Evolutionary conservation across 495 filamentous ascomycete species (phyloP), one percentile per base, ranked within the genome.

Genomic region (Penicillium angulare): DNA sequence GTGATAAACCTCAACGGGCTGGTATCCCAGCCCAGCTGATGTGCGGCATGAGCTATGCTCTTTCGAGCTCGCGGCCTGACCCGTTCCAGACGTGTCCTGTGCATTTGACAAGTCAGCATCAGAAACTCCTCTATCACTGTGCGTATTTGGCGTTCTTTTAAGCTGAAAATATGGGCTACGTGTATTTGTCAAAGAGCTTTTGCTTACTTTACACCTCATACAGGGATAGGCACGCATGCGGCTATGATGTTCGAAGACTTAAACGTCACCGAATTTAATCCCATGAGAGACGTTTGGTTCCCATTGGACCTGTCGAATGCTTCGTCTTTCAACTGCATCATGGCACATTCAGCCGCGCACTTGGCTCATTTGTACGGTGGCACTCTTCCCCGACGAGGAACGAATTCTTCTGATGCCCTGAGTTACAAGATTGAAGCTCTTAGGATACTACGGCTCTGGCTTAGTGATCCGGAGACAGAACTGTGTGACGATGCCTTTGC

Each of bases 221-320:
- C 33, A 66, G 63, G 63, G 63, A 52, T 66, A 3, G 43, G 52
- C 22, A 61, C 63, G 0, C 60, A 66, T 55, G 60, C 63, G 3
- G 50, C 63, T 1, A 66, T 66, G 63, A 64, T 66, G 63, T 66
- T 64, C 16, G 63, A 64, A 26, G 50, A 57, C 10, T 27, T 59
- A n/a, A 20, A 45, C 22, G 53, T 52, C 27, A 47, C 54, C 7
- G 50, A 50, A 10, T 66, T 66, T 15, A 66, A 66, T 47, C 63
- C 63, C 7, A 66, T 66, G 63, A 55, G 50, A 31, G 63, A 66
- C 42, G 63, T 66, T 24, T 66, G 63, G 63, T 63, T 66, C 42
- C 63, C 63, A 2, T 50, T 64, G n/a, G 63, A 66, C 18, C 53
- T 66, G 0, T 66, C 63, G 0, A 66, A 66, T 51, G 52, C 60